Base-by-base conservation (phyloP, 345 rosid species). In the Rhizophora mangle region DNA sequence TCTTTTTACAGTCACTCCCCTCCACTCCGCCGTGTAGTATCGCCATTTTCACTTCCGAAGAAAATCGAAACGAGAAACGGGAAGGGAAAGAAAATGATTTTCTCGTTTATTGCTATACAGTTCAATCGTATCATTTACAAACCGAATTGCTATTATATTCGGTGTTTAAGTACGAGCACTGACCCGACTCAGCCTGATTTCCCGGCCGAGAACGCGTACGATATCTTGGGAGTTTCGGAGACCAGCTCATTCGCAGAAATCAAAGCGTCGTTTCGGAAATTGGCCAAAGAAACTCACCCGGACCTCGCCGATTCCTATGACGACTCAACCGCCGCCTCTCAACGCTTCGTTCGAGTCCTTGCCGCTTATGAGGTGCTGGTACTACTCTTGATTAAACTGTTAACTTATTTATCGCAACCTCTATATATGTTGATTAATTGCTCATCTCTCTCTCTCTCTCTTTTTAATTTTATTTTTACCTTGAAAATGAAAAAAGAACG, bases 261-360 rank as follows among this genome's bases (percentile, higher is more conserved):
- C 79, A 94, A 94, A 63, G 88, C 90, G 11, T 94, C 97, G 56
- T 91, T 94, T 82, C 88, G 82, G 52, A 86, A 79, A 75, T 78
- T 94, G 54, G 97, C 97, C 51, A 94, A 94, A 63, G 85, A 91
- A 72, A 91, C 96, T 80, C 98, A 91, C 73, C 98, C 98, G 2
- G 98, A 94, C 77, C 84, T 91, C 53, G 79, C 85, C 18, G 70
- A 76, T 0, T 77, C 87, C 2, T 78, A 72, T 68, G 80, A 75
- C 60, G 82, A 82, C 62, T 67, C 87, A 24, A 56, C 5, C 29
- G 68, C 85, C 21, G 68, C 87, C 63, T 85, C 92, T 64, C 71
- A 70, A 22, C 92, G 90, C 60, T 91, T 94, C 82, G 76, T 94
- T 74, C 93, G 82, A 78, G 86, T 94, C 74, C 88, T 91, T 68